These are phyloP conservation scores for Sarcocystis neurona DNA, from an alignment of 169 alveolate species.

Conservation along the genomic window DNA sequence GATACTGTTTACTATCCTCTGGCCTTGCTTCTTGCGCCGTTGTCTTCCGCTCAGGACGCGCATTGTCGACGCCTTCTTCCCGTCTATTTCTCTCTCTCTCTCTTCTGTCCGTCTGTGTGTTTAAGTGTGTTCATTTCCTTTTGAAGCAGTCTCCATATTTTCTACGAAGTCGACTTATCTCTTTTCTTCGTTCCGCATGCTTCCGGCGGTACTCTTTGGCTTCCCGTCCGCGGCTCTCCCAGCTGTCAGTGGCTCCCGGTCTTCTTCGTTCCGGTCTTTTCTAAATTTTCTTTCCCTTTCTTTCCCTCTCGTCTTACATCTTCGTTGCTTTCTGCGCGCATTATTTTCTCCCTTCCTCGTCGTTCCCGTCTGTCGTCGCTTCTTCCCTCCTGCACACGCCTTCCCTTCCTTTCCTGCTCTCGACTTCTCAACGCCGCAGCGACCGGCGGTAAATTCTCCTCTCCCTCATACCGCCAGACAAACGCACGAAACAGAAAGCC, in stretches of 20 bases:
- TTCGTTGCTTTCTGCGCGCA: not conserved
- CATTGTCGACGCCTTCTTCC: not conserved
- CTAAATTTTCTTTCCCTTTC: not conserved
- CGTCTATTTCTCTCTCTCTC: not conserved
- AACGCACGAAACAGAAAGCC: too few species aligned
- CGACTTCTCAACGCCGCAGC: not conserved
- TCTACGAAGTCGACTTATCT: not conserved
- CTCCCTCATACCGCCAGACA: too few species aligned
- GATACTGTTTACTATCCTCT: not conserved
- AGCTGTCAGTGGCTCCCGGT: not conserved
- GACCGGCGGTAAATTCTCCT: not conserved
- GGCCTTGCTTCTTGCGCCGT: not conserved
- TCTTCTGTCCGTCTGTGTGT: not conserved
- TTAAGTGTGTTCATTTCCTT: not conserved
- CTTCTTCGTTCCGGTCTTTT: not conserved
- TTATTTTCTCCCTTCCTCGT: not conserved
- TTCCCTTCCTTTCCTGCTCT: not conserved
- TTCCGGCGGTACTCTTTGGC: not conserved
- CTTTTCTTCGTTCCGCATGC: not conserved
- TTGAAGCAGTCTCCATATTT: not conserved
- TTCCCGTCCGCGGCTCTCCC: not conserved
- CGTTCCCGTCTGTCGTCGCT: not conserved
- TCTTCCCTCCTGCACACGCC: not conserved
- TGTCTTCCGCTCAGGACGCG: not conserved
- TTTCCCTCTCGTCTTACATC: not conserved